Evolutionary conservation across 1,284 basidiomycete species (phyloP), one percentile per base, ranked within the genome.

Genomic region (Apiotrichum akiyoshidainum): DNA sequence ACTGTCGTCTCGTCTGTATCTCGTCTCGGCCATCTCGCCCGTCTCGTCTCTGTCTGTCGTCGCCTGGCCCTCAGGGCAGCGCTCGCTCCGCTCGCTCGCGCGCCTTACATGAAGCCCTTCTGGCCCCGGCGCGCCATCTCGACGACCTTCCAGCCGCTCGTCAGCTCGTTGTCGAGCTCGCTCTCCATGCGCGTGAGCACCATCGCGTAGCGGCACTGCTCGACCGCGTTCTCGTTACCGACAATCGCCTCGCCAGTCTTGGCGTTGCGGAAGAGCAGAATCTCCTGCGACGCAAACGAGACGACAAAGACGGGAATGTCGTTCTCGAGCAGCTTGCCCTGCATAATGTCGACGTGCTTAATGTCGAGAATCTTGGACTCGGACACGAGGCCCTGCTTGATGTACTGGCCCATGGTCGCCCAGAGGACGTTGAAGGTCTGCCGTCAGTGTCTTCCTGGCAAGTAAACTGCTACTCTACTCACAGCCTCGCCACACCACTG

Each of bases 401-500:
- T 81, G 78, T 94, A 98, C 66, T 92, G 89, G 68, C 96, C 92
- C 85, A 99, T 89, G 4, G 93, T 96, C 4, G 95, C 95, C 88
- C 94, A 96, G 3, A 98, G 83, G 13, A 99, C 90, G 71, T 97
- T 98, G 78, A 93, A 92, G 2, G 92, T 93, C 90, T 94, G 60
- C 6, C 17, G 16, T 34, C 39, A 42, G 39, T 31, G 12, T 16
- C 7, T n/a, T n/a, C n/a, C n/a, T n/a, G n/a, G n/a, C n/a, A n/a
- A n/a, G n/a, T n/a, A n/a, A n/a, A n/a, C n/a, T 22, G 16, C 19
- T 12, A 22, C 41, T 14, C 34, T n/a, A 81, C 90, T 73, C 69
- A 94, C 92, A 55, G 92, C 96, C 79, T 99, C 96, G 37, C 90
- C 86, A 75, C 93, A 97, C 96, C 96, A 99, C 68, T 85, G 85